Conservation (phyloP, 345 rosid species). For the Citrus australasica region DNA sequence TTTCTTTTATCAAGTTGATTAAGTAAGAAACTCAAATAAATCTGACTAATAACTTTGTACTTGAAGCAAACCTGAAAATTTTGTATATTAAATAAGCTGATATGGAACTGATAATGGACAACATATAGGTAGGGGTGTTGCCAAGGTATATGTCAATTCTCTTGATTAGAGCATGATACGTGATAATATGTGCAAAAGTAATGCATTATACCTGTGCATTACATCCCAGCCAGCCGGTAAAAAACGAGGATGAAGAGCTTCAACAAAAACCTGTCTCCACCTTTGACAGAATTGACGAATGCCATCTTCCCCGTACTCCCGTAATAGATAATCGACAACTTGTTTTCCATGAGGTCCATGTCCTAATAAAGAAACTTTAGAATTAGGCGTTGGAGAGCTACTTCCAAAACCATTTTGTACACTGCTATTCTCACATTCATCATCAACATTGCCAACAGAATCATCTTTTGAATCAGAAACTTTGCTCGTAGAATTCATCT, state of each 20-base stretch:
- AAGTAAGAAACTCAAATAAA: neutral
- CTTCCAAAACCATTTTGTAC: constrained; percentile 27
- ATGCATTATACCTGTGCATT: constrained; percentile 57
- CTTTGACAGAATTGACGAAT: constrained; percentile 73
- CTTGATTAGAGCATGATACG: neutral
- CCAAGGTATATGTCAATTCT: neutral
- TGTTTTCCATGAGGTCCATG: constrained; percentile 97
- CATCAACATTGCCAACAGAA: constrained; percentile 24
- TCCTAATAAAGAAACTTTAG: constrained; percentile 77
- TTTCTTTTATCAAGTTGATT: neutral
- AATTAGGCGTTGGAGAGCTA: constrained; percentile 36
- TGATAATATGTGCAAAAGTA: neutral
- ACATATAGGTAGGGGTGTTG: neutral
- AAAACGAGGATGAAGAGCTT: constrained; percentile 72
- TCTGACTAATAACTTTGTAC: neutral
- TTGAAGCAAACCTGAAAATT: neutral
- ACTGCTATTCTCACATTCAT: constrained; percentile 16
- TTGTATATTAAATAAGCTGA: neutral
- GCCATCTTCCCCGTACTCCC: constrained; percentile 71
- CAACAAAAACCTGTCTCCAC: constrained; percentile 93
- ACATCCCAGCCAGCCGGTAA: constrained; percentile 92
- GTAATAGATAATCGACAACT: constrained; percentile 67
- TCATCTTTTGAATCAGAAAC: constrained; percentile 24
- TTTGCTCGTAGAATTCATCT: constrained; percentile 23
- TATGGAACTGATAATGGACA: neutral